These are phyloP conservation scores for Straminergon stramineum DNA, from an alignment of 225 moss, liverwort and hornwort genomes.

Conservation along the genomic window DNA sequence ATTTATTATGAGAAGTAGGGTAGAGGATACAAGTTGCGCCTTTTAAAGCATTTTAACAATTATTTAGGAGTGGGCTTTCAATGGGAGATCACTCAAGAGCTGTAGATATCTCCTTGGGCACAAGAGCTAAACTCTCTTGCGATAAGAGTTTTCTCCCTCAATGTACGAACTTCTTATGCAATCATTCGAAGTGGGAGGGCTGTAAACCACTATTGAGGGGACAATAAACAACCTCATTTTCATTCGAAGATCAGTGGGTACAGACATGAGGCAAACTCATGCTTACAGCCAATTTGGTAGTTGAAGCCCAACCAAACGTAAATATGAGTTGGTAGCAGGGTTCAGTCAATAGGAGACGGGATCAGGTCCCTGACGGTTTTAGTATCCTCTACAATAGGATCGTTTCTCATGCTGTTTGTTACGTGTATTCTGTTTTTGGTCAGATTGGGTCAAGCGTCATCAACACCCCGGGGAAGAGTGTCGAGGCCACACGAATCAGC, in stretches of 20 bases:
- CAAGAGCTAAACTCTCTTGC: neutral
- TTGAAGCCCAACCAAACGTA: neutral
- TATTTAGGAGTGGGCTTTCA: neutral
- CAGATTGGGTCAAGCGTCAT: conserved; percentile 43
- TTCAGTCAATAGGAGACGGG: neutral
- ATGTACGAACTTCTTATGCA: neutral
- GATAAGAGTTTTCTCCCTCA: neutral
- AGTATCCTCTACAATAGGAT: neutral
- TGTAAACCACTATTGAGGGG: neutral
- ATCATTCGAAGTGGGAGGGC: neutral
- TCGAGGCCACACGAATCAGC: conserved; percentile 43
- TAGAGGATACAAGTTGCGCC: neutral
- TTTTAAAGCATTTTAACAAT: neutral
- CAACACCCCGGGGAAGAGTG: conserved; percentile 54
- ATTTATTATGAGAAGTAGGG: neutral
- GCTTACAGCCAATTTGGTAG: neutral
- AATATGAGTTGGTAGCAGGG: neutral
- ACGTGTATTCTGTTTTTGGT: neutral
- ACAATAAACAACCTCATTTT: neutral
- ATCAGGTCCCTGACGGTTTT: neutral
- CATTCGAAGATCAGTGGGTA: neutral
- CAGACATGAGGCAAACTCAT: neutral
- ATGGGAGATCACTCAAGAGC: neutral
- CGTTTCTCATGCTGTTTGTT: neutral
- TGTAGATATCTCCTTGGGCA: neutral